Evolutionary conservation across 2,329 filamentous ascomycete species (phyloP), one percentile per base, ranked within the genome.

Genomic region (Hypomyces rosellus): DNA sequence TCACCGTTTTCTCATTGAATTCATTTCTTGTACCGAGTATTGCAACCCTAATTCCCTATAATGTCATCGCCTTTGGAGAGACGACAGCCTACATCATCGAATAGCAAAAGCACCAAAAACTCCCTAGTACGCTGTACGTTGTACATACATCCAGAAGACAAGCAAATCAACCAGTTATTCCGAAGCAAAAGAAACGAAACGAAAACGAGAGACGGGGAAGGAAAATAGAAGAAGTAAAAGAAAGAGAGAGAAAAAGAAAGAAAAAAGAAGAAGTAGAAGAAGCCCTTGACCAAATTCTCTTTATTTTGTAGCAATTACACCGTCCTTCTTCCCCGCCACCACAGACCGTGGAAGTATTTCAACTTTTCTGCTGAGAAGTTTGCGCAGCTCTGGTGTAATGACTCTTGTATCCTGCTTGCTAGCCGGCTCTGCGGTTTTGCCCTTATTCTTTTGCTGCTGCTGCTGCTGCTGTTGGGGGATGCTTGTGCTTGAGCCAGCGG

Each of bases 341-440:
- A 62, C 66, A 38, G 62, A 61, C 36, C 68, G 63, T 20, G 70
- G 67, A 18, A 76, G 62, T 8, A 76, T 61, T 46, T 74, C 72
- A 7, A 77, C 69, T 45, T 73, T 69, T 40, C 70, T 68, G 56
- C 73, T 80, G 38, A 83, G 61, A 38, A 83, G 60, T 53, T 72
- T 73, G 45, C 80, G 70, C 55, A 83, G 63, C 62, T 82, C 79
- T 0, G 79, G 78, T 2, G 77, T 81, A 46, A 82, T 81, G 13
- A 78, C 68, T 61, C 72, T 77, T 39, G 69, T 63, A 8, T 65
- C 58, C 48, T 65, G 58, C 5, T 63, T 54, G 49, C 65, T 54
- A 3, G 64, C 59, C 4, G 58, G 58, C 34, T 68, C 69, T n/a
- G 64, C 61, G 11, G 63, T 64, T 48, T 74, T 74, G 14, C 66